Evolutionary conservation across 306 rosid genomes (phyloP), one percentile per base, ranked within the genome.

Genomic region (Ceratonia siliqua): DNA sequence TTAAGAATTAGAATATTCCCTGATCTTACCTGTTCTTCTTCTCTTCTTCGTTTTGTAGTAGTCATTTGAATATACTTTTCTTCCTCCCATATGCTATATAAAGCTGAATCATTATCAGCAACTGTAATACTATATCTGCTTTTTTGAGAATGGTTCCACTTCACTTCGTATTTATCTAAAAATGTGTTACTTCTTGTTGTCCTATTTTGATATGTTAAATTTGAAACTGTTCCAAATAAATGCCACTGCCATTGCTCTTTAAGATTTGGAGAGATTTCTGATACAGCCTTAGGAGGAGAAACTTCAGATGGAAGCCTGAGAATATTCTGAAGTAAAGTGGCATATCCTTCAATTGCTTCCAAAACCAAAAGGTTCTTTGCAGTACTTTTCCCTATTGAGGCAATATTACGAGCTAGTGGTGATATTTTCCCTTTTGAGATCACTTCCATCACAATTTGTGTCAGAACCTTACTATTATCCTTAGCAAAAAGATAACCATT

Each of bases 61-160:
- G 81, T 83, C 83, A 80, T 78, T 80, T 80, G 85, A 55, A 72
- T 76, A 18, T 35, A 17, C 79, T 67, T 92, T 81, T 95, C 97
- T 81, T 95, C 99, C 80, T 85, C 97, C 99, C 99, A 95, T 81
- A 95, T 78, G 80, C 85, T 84, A 61, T 95, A 92, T 63, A 92
- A 58, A 84, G 89, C 90, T 21, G 87, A 63, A 84, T 85, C 89
- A 72, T 71, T 57, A 68, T 68, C 80, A 41, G 86, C 75, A 83
- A 53, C 56, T 13, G 68, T 35, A 20, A 65, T 38, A 70, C 62
- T 59, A 17, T 75, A 78, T 73, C 64, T 85, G 62, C 76, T 75
- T 80, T 68, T 84, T 67, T 76, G 84, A 79, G 92, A 76, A 70
- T 39, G 80, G 75, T 92, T 90, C 89, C 92, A 90, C 58, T 67